Evolutionary conservation across 2,329 filamentous ascomycete species (phyloP).

Genomic region (Akanthomyces lecanii): DNA sequence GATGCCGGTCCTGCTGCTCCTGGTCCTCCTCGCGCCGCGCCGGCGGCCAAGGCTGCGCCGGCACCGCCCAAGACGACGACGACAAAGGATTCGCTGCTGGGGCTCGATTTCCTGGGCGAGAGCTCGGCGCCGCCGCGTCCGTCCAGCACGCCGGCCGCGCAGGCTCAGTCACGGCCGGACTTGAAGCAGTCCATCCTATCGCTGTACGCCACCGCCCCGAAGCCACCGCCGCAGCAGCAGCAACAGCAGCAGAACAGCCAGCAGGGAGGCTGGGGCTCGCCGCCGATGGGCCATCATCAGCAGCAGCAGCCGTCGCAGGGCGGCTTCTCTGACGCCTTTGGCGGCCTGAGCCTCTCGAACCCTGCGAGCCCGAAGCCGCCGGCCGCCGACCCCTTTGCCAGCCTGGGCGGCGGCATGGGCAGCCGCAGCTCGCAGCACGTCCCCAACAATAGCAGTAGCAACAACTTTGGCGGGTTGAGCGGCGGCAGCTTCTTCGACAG

Average conservation of each 20-base stretch:
- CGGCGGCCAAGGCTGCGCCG: constrained; percentile 44
- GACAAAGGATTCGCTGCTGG: constrained; percentile 84
- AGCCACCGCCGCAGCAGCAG: constrained; percentile 60
- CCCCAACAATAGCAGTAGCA: constrained; percentile 36
- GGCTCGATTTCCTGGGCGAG: constrained; percentile 86
- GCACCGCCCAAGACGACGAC: constrained; percentile 65
- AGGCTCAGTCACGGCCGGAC: constrained; percentile 76
- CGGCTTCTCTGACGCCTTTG: constrained; percentile 69
- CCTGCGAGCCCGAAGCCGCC: constrained; percentile 40
- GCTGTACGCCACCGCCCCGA: constrained; percentile 80
- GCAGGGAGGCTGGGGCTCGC: constrained; percentile 57
- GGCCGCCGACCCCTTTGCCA: constrained; percentile 56
- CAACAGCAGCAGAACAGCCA: constrained; percentile 53
- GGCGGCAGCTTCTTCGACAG: constrained; percentile 82
- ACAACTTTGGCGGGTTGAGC: constrained; percentile 51
- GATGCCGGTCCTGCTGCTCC: constrained; percentile 32
- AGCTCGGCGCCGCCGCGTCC: constrained; percentile 70
- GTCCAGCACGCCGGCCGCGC: constrained; percentile 69
- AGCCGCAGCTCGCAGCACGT: constrained; percentile 32
- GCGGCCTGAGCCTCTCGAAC: constrained; percentile 42
- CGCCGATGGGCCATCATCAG: constrained; percentile 40
- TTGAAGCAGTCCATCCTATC: constrained; percentile 97
- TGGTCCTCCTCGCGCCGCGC: constrained; percentile 61
- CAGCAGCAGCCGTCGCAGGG: constrained; percentile 3
- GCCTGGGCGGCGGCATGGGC: constrained; percentile 41